Evolutionary conservation across 495 filamentous ascomycete genomes (phyloP), one percentile per base, ranked within the genome.

Genomic region (Lindgomyces ingoldianus): DNA sequence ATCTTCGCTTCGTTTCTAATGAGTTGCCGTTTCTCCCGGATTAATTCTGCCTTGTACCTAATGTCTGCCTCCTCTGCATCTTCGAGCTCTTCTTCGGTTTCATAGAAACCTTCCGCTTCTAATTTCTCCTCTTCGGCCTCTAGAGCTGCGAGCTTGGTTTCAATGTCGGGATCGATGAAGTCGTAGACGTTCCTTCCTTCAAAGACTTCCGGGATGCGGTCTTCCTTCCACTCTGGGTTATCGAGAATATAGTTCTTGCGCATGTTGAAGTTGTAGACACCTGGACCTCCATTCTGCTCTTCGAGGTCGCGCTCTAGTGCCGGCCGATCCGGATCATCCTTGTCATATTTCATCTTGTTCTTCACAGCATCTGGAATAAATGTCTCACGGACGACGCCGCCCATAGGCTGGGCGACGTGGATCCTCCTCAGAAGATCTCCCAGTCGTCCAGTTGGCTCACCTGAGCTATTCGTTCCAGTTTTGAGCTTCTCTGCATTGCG

Each of bases 121-220:
- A 98, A 82, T 56, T 87, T 86, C 77, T 96, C 93, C 71, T 98
- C 94, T 71, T 98, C 94, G 58, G 91, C 92, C 75, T 98, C 94
- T 39, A 98, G 81, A 46, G 91, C 91, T 26, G 86, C 86, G 41
- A 98, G 82, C 78, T 93, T 97, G 61, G 83, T 81, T 68, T 96
- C 94, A 75, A 98, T 98, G 60, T 98, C 94, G 0, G 94, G 93
- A 68, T 98, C 94, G 73, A 98, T 86, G 74, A 88, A 98, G 74
- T 98, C 94, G 80, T 91, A 91, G 30, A 98, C 90, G 77, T 98
- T 98, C 81, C 90, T 91, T 73, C 94, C 94, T 69, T 96, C 86
- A 78, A 89, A 88, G 42, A 93, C 80, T 74, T 98, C 95, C 25
- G 95, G 95, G 12, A 97, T 88, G 76, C 89, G 93, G 79, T 98